Conservation (phyloP, 441 rosid species). For the Rhodomyrtus psidioides region DNA sequence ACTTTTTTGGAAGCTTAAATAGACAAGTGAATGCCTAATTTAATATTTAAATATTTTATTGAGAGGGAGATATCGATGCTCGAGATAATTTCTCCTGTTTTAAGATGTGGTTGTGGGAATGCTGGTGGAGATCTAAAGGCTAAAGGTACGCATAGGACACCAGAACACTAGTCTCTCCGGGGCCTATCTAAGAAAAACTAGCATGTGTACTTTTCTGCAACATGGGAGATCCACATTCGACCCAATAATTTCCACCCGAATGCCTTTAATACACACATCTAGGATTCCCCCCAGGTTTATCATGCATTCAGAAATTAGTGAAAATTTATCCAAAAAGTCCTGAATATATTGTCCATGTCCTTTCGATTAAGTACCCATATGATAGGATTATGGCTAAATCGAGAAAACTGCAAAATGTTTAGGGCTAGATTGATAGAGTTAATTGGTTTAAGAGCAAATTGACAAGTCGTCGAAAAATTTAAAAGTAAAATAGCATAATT, state of each 20-base stretch:
- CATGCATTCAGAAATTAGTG: not conserved
- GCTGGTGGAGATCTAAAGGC: not conserved
- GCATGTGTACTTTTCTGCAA: not conserved
- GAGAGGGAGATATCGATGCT: not conserved
- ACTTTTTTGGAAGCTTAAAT: no score
- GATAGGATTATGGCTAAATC: no score
- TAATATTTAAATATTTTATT: no score
- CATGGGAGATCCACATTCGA: not conserved
- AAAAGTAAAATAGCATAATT: no score
- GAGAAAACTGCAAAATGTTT: no score
- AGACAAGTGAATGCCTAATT: rapidly evolving
- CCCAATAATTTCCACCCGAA: not conserved
- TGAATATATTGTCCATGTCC: no score
- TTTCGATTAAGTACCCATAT: no score
- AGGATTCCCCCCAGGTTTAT: not conserved
- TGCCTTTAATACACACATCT: not conserved
- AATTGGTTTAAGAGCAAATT: no score
- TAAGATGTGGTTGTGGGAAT: not conserved
- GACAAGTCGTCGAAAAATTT: no score
- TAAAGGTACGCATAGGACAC: not conserved
- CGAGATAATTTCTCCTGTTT: not conserved
- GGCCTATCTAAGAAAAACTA: not conserved
- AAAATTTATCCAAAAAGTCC: no score
- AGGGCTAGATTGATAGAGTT: no score
- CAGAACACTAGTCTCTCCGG: not conserved